Conservation (phyloP, 78 protist species). For the Tieghemostelium lacteum region DNA sequence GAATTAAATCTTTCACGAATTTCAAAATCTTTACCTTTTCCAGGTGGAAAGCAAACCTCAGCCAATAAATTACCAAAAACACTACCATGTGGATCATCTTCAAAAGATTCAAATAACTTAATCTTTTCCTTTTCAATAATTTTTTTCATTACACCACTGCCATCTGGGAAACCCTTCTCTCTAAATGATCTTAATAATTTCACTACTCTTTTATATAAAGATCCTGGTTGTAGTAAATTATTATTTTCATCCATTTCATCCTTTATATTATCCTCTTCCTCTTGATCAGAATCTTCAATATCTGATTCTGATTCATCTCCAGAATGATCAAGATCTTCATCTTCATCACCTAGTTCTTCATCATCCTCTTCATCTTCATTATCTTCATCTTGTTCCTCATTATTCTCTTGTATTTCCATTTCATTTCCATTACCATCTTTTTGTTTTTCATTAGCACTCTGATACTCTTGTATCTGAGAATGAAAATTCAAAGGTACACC, state of each 20-base stretch:
- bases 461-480: background rate
- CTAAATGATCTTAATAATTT: conserved; percentile 16
- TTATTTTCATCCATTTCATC: background rate
- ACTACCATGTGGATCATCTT: conserved; percentile 58
- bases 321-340: background rate
- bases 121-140: conserved; percentile 31
- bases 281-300: background rate
- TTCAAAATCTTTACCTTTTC: background rate
- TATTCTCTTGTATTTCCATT: background rate
- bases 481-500: conserved; percentile 36
- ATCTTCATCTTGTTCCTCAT: conserved; percentile 12
- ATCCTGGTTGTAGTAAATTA: background rate
- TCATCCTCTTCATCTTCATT: conserved; percentile 27
- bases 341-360: conserved; percentile 13
- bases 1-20: conserved; percentile 10
- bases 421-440: background rate
- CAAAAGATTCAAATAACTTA: conserved; percentile 44
- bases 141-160: conserved; percentile 4
- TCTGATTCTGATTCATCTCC: conserved; percentile 7
- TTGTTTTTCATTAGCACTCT: background rate
- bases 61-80: conserved; percentile 38
- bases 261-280: conserved; percentile 9
- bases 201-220: conserved; percentile 42
- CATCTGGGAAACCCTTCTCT: conserved; percentile 39
- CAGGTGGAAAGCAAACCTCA: conserved; percentile 8